Evolutionary conservation across 768 basidiomycete species (phyloP), one percentile per base, ranked within the genome.

Genomic region (Aureoboletus auriporus): DNA sequence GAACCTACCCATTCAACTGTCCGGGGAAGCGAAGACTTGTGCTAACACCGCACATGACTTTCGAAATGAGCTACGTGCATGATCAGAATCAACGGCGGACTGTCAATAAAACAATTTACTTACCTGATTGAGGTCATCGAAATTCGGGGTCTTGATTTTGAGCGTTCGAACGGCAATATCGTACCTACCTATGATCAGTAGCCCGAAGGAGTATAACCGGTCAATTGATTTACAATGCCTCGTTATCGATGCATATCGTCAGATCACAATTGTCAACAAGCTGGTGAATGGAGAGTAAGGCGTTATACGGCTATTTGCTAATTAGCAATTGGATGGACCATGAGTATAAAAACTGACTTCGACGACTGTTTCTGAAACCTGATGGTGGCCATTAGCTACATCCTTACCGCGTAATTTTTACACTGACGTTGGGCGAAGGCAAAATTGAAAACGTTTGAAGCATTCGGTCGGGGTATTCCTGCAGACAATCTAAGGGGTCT

Each of bases 21-120:
- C 92, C 92, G n/a, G 93, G 90, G 75, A 94, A 93, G 35, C 92
- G 85, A 49, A 94, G 72, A 58, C 89, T 89, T 3, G 93, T 95
- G 62, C 89, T 93, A 42, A 94, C 84, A 40, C 95, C 95, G 52
- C 89, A 88, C 91, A 98, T 95, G 33, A 95, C 92, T 62, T 83
- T 84, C 1, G 93, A 77, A 42, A 96, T 82, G 33, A 95, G 69
- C 80, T 84, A 50, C 4, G 39, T 44, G 47, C 16, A 44, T 37
- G 33, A 20, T 35, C 20, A 40, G 17, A 35, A 38, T 45, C 9
- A 39, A 29, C 13, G n/a, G 6, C 5, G 46, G 16, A 8, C 11
- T 44, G 14, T 6, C 38, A 47, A 39, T n/a, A 17, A 36, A 44
- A 28, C 33, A 36, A 44, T 8, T 17, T 14, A 35, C 75, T n/a